A percentile compares a stretch with the other conserved stretches of the same genome.
Conservation (phyloP, 495 filamentous ascomycete genomes). For the Mycothermus thermophilus region DNA sequence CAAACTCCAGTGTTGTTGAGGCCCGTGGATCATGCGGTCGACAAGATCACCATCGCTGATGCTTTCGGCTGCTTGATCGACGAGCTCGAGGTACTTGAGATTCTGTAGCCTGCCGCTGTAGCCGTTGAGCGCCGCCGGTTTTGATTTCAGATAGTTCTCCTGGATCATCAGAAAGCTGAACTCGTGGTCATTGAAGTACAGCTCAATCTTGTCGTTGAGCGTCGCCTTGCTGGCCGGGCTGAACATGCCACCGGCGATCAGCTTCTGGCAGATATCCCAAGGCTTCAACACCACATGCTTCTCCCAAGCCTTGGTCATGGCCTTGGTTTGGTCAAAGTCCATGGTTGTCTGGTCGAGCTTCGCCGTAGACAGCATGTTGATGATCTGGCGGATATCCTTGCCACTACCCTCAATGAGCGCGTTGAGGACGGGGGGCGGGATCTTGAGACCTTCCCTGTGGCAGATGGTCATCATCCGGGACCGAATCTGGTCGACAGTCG, state of each 20-base stretch:
- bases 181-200: slow-evolving; percentile 99
- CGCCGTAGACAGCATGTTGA: slow-evolving; percentile 95
- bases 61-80: slow-evolving; percentile 77
- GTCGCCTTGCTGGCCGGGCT: slow-evolving; percentile 64
- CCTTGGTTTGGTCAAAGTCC: slow-evolving; percentile 68
- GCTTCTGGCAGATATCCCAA: slow-evolving; percentile 92
- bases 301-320: slow-evolving; percentile 96
- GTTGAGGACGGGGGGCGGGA: slow-evolving; percentile 78
- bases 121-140: slow-evolving; percentile 52
- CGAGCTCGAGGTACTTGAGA: slow-evolving; percentile 69
- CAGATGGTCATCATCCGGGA: slow-evolving; percentile 89
- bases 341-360: slow-evolving; percentile 71
- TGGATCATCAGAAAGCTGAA: slow-evolving; percentile 95
- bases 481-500: slow-evolving; percentile 76
- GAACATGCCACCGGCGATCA: slow-evolving; percentile 80
- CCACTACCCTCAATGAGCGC: slow-evolving; percentile 87
- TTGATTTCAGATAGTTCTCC: slow-evolving; percentile 86
- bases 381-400: slow-evolving; percentile 91
- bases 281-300: slow-evolving; percentile 93
- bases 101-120: slow-evolving; percentile 43
- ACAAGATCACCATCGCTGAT: slow-evolving; percentile 96
- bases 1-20: slow-evolving; percentile 93
- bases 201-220: slow-evolving; percentile 91
- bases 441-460: slow-evolving; percentile 75
- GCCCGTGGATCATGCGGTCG: slow-evolving; percentile 94